phyloP scores from a whole-genome alignment of 345 rosid genomes.

The Citrus mangshanensis region DNA sequence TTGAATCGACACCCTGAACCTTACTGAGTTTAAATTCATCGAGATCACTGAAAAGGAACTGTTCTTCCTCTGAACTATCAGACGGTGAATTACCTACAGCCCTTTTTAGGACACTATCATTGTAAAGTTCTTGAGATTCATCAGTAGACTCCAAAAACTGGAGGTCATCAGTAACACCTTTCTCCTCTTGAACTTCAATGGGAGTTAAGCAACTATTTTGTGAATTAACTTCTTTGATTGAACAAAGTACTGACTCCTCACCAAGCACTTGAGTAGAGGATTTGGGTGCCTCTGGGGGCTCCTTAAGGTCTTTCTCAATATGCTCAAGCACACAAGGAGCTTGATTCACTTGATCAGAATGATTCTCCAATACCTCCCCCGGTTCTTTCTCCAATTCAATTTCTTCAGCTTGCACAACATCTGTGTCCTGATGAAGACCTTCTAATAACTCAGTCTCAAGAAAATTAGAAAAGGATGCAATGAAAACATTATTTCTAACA shows the following conservation, averaged over 20 bases:
- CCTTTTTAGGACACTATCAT: conserved; percentile 26
- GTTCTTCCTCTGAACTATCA: conserved; percentile 64
- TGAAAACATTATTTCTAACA: conserved; percentile 1
- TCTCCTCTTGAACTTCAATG: conserved; percentile 26
- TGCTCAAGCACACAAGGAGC: conserved; percentile 14
- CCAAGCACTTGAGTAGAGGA: conserved; percentile 20
- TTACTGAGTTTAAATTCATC: conserved; percentile 36
- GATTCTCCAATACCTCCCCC: not conserved
- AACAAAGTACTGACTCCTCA: conserved; percentile 25
- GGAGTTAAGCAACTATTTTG: conserved; percentile 22
- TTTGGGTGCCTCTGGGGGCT: conserved; percentile 16
- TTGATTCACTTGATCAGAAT: conserved; percentile 20
- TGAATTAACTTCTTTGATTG: conserved; percentile 25
- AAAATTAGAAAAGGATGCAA: conserved; percentile 8
- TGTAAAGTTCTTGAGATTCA: conserved; percentile 20
- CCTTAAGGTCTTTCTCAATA: conserved; percentile 13
- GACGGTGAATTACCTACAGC: conserved; percentile 25
- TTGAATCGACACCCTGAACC: conserved; percentile 20
- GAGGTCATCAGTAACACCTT: conserved; percentile 12
- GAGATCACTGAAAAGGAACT: conserved; percentile 66
- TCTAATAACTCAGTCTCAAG: conserved; percentile 26
- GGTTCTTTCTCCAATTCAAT: conserved; percentile 12
- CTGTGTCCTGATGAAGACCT: conserved; percentile 38
- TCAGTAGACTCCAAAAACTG: conserved; percentile 17
- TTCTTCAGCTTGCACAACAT: conserved; percentile 20